These are phyloP conservation scores for Hypoxylon rubiginosum DNA, from an alignment of 2,329 filamentous ascomycete genomes.

Conservation along the genomic window DNA sequence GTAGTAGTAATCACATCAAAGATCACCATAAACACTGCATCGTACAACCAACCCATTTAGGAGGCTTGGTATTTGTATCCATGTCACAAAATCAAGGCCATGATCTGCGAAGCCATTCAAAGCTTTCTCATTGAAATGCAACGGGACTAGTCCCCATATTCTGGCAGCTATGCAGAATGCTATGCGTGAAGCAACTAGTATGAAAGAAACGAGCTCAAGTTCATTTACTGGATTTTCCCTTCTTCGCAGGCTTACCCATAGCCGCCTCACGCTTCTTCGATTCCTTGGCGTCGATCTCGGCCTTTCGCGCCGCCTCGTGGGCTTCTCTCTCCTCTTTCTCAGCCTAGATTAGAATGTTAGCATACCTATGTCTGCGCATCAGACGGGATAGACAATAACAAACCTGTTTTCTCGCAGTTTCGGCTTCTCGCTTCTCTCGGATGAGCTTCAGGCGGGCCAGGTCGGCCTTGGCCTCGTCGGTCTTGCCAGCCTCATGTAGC, in stretches of 20 bases:
- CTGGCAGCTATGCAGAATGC: conserved; percentile 11
- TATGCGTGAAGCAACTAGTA: conserved; percentile 7
- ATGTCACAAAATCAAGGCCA: neutral
- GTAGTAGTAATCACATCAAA: too few species aligned
- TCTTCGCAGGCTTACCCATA: conserved; percentile 60
- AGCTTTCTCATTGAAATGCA: conserved; percentile 20
- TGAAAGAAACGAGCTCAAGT: conserved; percentile 15
- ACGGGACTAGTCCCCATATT: neutral
- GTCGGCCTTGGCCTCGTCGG: conserved; percentile 93
- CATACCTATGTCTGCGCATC: conserved; percentile 5
- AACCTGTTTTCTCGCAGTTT: conserved; percentile 85
- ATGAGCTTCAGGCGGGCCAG: conserved; percentile 85
- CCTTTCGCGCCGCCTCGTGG: conserved; percentile 61
- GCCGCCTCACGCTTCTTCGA: conserved; percentile 69
- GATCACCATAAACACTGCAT: neutral
- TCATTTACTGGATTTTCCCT: conserved; percentile 58
- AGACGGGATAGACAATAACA: conserved; percentile 50
- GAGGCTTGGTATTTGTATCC: neutral
- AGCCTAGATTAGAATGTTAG: conserved; percentile 58
- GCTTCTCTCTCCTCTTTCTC: conserved; percentile 71
- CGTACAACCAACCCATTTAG: neutral
- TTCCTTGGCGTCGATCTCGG: conserved; percentile 68
- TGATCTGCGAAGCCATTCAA: conserved; percentile 1
- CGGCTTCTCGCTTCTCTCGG: conserved; percentile 86
- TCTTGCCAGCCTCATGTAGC: conserved; percentile 94